Conservation (phyloP, 1,139 yeast genomes). For the Diutina mesorugosa region DNA sequence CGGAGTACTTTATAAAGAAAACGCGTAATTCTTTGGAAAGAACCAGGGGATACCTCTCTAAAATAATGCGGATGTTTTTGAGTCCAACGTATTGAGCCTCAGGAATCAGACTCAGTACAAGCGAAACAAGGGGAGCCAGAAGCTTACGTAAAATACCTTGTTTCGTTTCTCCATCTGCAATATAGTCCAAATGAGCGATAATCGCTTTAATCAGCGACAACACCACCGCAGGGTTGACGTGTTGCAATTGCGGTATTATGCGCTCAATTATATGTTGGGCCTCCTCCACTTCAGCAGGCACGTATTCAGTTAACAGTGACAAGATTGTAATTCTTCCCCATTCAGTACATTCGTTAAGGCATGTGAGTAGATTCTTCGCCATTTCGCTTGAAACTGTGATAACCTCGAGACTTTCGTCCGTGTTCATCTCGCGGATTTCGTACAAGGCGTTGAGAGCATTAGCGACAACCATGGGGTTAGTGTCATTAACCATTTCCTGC, state of each 20-base stretch:
- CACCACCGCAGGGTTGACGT: slow-evolving; percentile 93
- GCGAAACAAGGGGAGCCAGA: slow-evolving; percentile 84
- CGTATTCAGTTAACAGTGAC: slow-evolving; percentile 66
- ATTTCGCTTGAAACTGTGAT: slow-evolving; percentile 28
- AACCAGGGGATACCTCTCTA: slow-evolving; percentile 78
- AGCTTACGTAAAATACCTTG: slow-evolving; percentile 50
- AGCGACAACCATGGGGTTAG: slow-evolving; percentile 95
- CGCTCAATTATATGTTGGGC: slow-evolving; percentile 83
- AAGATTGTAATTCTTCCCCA: slow-evolving; percentile 96
- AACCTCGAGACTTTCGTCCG: slow-evolving; percentile 35
- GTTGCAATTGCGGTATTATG: slow-evolving; percentile 92
- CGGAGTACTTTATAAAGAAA: slow-evolving; percentile 87
- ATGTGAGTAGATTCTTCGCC: slow-evolving; percentile 57
- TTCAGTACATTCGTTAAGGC: slow-evolving; percentile 94
- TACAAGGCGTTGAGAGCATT: slow-evolving; percentile 80
- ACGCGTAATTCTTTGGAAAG: slow-evolving; percentile 75
- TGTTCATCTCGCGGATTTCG: slow-evolving; percentile 58
- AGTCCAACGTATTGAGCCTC: slow-evolving; percentile 95
- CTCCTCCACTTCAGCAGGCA: slow-evolving; percentile 42
- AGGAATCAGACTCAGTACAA: slow-evolving; percentile 73
- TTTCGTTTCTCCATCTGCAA: slow-evolving; percentile 12
- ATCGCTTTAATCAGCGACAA: slow-evolving; percentile 77
- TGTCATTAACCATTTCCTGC: slow-evolving; percentile 61
- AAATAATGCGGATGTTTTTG: slow-evolving; percentile 78
- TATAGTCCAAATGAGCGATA: slow-evolving; percentile 51